Base-by-base conservation (phyloP, 1,284 basidiomycete species). In the Ustilago curta region DNA sequence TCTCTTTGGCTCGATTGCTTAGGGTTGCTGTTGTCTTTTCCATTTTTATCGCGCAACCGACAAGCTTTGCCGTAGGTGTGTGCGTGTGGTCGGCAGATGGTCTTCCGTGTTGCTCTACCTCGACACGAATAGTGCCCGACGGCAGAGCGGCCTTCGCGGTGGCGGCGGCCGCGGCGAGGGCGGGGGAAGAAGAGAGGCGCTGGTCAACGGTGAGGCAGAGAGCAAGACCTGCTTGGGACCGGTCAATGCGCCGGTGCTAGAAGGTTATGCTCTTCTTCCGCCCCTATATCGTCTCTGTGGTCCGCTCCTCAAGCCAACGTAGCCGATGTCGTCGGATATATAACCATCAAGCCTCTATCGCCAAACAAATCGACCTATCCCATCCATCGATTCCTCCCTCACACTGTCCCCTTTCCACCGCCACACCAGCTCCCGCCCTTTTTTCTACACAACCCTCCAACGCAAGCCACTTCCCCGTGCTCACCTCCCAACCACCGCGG, bases 351-450 rank as follows among this genome's bases (percentile, higher is more conserved):
- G 8, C 9, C 31, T 53, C 19, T 21, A 14, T 2, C 2, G 23
- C 14, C 48, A 63, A 59, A 60, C 57, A 64, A 45, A 58, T n/a
- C 40, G 58, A 65, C 35, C 11, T 53, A 48, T 12, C 52, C 44
- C 68, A 54, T 58, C 58, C 68, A 50, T 60, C 18, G 23, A 57
- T 23, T 11, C 23, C 21, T 18, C n/a, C 19, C 8, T 19, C 3
- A 3, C 23, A 7, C 56, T 4, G 18, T 37, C 16, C 37, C 9
- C 37, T 32, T 23, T n/a, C n/a, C 16, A 18, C 4, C 50, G 25
- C 21, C 14, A 35, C 50, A n/a, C n/a, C n/a, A n/a, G n/a, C n/a
- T n/a, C 43, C 43, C 55, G 23, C 25, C 5, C 5, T 6, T 42
- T 40, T 43, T 23, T 44, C 25, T 45, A 14, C 14, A 23, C 12